Evolutionary conservation across 768 basidiomycete genomes (phyloP).

Genomic region (Cyclocybe cylindracea): DNA sequence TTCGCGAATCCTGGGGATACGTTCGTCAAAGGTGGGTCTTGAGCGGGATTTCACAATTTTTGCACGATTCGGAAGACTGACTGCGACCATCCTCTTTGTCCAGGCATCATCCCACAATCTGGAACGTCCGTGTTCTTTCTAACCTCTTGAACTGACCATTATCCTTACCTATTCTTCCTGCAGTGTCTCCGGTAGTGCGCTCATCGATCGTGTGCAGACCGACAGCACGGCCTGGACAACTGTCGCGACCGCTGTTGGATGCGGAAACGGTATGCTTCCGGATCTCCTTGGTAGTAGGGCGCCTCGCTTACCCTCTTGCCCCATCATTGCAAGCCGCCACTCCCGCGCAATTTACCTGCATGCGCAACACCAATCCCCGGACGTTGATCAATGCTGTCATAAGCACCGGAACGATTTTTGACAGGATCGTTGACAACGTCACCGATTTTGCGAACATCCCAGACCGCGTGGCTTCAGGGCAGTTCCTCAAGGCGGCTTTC

Average conservation of each 20-base stretch:
- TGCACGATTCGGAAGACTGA: neutral
- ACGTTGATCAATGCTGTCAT: constrained; percentile 34
- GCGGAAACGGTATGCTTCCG: constrained; percentile 25
- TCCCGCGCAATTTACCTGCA: constrained; percentile 35
- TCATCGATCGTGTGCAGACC: neutral
- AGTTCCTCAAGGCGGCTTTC: constrained; percentile 27
- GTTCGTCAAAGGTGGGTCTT: constrained; percentile 25
- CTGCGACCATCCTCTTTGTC: neutral
- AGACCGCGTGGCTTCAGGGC: constrained; percentile 20
- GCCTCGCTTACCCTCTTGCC: neutral
- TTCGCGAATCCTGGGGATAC: constrained; percentile 35
- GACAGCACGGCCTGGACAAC: constrained; percentile 28
- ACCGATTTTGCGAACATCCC: constrained; percentile 30
- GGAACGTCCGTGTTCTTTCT: constrained; percentile 27
- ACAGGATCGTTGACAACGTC: constrained; percentile 29
- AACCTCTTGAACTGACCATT: neutral
- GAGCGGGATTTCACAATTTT: neutral
- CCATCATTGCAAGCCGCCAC: constrained; percentile 11
- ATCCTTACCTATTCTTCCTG: neutral
- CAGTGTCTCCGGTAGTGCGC: constrained; percentile 5
- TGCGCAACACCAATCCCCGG: constrained; percentile 30
- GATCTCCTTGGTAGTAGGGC: neutral
- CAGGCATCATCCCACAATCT: constrained; percentile 37
- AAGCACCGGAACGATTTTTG: constrained; percentile 26
- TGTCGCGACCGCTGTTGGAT: constrained; percentile 30